These are phyloP conservation scores for Cadophora sp. DNA, from an alignment of 2,329 filamentous ascomycete genomes.

Conservation along the genomic window DNA sequence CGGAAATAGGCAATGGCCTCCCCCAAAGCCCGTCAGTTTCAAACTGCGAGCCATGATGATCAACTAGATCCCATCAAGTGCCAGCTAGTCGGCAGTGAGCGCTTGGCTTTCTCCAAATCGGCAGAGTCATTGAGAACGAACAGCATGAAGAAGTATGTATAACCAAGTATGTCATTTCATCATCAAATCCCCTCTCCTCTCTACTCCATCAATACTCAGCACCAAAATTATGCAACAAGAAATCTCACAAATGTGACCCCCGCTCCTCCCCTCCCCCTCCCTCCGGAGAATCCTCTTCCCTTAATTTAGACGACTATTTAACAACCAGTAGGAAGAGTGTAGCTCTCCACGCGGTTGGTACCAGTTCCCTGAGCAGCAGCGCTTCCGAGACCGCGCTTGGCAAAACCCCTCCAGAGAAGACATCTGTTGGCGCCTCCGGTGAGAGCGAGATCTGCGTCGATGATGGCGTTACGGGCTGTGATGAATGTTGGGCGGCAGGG, in stretches of 20 bases:
- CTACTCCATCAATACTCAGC: too few relatives aligned
- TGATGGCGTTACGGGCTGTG: conserved; percentile 59
- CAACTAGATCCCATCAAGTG: too few relatives aligned
- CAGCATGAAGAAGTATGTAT: too few relatives aligned
- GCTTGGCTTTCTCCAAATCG: too few relatives aligned
- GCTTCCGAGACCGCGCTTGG: conserved; percentile 61
- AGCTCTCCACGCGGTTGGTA: conserved; percentile 23
- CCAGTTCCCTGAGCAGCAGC: conserved; percentile 22
- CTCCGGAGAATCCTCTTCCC: too few relatives aligned
- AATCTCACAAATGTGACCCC: background rate
- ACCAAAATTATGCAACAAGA: background rate
- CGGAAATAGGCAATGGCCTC: too few relatives aligned
- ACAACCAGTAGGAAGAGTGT: conserved; percentile 14
- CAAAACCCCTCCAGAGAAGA: conserved; percentile 61
- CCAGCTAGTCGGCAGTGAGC: too few relatives aligned
- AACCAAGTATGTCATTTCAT: too few relatives aligned
- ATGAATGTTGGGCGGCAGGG: conserved; percentile 63
- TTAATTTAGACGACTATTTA: background rate
- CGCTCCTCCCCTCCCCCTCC: background rate
- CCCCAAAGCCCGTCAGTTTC: too few relatives aligned
- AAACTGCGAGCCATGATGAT: too few relatives aligned
- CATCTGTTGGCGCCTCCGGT: conserved; percentile 59
- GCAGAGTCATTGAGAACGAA: too few relatives aligned
- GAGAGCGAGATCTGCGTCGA: conserved; percentile 60
- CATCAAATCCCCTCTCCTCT: too few relatives aligned